Conservation (phyloP, 371 early-diverging fungal species). For the Mucor lusitanicus region DNA sequence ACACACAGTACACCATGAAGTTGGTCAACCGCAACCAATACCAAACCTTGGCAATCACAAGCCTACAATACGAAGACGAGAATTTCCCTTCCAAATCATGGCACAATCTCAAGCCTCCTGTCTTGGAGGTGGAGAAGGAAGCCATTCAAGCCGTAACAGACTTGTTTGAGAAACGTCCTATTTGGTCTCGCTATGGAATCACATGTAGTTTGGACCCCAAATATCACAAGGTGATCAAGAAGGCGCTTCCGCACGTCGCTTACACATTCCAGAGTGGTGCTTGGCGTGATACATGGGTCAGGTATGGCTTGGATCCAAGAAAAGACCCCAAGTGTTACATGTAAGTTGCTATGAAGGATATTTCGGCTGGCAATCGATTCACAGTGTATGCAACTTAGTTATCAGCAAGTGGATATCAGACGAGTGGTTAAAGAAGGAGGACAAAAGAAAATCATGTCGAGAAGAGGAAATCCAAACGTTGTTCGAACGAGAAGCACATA, state of each 20-base stretch:
- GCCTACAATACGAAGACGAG: constrained; percentile 16
- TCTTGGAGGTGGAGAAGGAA: not conserved
- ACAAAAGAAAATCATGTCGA: not conserved
- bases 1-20: constrained; percentile 30
- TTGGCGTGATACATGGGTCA: constrained; percentile 65
- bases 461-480: not conserved
- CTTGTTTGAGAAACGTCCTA: constrained; percentile 57
- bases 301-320: constrained; percentile 66
- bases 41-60: not conserved
- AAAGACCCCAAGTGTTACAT: constrained; percentile 41
- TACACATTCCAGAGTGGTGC: constrained; percentile 58
- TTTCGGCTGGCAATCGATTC: not conserved
- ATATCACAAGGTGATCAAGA: constrained; percentile 28
- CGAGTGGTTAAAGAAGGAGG: not conserved
- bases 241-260: constrained; percentile 34
- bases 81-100: constrained; percentile 18
- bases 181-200: constrained; percentile 57
- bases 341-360: constrained; percentile 22
- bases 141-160: not conserved
- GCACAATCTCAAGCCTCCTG: not conserved
- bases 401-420: constrained; percentile 6
- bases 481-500: not conserved
- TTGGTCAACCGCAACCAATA: constrained; percentile 20
- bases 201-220: constrained; percentile 22
- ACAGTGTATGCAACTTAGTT: not conserved